Percentiles rank a stretch among this genome's conserved stretches.
phyloP scores from a whole-genome alignment of 257 asterid genomes.

The Solanum etuberosum region DNA sequence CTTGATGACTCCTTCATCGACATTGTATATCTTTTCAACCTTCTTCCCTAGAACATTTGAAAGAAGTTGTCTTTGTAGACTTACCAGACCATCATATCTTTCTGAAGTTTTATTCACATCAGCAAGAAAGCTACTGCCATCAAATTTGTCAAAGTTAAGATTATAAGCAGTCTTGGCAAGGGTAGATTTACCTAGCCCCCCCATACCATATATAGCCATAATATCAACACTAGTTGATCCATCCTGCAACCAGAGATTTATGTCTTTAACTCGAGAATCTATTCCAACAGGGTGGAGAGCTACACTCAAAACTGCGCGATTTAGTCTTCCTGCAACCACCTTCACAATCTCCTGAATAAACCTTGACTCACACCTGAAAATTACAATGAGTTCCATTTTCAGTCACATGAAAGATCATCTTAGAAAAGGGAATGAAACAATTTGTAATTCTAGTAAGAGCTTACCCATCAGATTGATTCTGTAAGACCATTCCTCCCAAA shows the following conservation, averaged over 20 bases:
- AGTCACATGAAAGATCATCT: background rate
- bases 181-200: slow-evolving; percentile 10
- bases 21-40: background rate
- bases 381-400: background rate
- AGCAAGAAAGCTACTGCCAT: slow-evolving; percentile 6
- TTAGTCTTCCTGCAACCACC: background rate
- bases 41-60: background rate
- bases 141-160: background rate
- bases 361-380: slow-evolving; percentile 7
- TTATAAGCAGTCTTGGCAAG: background rate
- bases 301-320: background rate
- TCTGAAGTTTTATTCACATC: slow-evolving; percentile 1
- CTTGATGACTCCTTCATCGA: background rate
- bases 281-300: slow-evolving; percentile 1
- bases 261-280: background rate
- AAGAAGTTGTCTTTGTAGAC: slow-evolving; percentile 8
- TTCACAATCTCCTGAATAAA: slow-evolving; percentile 6
- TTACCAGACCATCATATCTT: background rate
- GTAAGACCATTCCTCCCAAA: slow-evolving; percentile 7
- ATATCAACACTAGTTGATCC: background rate
- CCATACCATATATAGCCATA: slow-evolving; percentile 1
- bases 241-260: slow-evolving; percentile 1
- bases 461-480: slow-evolving; percentile 7
- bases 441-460: background rate
- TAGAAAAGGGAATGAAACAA: background rate